phyloP scores from a whole-genome alignment of 345 rosid species.

The Toxicodendron radicans region DNA sequence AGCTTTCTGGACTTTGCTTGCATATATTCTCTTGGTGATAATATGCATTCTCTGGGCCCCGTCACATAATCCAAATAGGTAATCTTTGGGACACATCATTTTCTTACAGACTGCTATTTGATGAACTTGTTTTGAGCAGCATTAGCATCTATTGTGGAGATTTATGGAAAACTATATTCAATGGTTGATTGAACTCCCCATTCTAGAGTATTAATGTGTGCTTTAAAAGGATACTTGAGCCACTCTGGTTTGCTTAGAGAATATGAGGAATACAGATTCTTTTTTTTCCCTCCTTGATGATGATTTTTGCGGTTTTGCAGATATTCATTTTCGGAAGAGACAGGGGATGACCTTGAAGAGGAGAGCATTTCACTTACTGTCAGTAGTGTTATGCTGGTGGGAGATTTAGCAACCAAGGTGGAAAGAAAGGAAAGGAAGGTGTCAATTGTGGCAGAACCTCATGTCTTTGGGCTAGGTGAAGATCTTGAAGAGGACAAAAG shows the following conservation, averaged over 20 bases:
- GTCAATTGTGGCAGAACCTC: conserved; percentile 26
- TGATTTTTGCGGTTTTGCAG: conserved; percentile 22
- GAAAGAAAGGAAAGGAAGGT: conserved; percentile 44
- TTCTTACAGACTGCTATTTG: background rate
- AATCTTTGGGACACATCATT: conserved; percentile 2
- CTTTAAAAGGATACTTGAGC: too few relatives aligned
- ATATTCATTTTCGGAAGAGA: conserved; percentile 40
- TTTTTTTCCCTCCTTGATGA: background rate
- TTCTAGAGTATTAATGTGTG: too few relatives aligned
- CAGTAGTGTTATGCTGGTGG: conserved; percentile 28
- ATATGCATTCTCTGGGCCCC: conserved; percentile 55
- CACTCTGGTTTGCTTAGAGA: too few relatives aligned
- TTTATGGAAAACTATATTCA: too few relatives aligned
- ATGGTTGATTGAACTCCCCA: too few relatives aligned
- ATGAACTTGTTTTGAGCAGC: background rate
- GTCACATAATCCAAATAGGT: conserved; percentile 45
- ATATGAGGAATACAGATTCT: too few relatives aligned
- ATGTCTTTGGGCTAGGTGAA: conserved; percentile 34
- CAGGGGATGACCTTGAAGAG: conserved; percentile 39
- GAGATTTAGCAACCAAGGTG: conserved; percentile 33
- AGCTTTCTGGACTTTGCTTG: conserved; percentile 52
- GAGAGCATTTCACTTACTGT: conserved; percentile 34
- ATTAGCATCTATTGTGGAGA: background rate
- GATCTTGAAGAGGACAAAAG: conserved; percentile 38
- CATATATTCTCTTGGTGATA: conserved; percentile 44